These are phyloP conservation scores for Pyricularia sp. DNA, from an alignment of 2,329 filamentous ascomycete genomes.

Conservation along the genomic window DNA sequence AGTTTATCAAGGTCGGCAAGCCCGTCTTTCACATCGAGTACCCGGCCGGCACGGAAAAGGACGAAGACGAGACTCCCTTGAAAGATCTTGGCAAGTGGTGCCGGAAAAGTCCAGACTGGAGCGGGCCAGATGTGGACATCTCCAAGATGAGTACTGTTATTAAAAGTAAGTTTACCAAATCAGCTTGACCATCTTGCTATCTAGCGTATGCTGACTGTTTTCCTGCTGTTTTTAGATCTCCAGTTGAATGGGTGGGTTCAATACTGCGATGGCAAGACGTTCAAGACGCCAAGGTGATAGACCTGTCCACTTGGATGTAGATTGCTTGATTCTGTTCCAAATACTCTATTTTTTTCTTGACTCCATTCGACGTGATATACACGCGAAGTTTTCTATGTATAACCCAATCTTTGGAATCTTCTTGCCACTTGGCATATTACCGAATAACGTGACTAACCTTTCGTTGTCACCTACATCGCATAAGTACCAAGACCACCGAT, in stretches of 20 bases:
- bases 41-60: conserved; percentile 31
- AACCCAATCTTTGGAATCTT: too few species aligned
- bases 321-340: not conserved
- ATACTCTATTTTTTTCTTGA: not conserved
- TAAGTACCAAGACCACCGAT: too few species aligned
- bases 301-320: not conserved
- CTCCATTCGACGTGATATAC: not conserved
- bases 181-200: not conserved
- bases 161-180: not conserved
- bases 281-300: not conserved
- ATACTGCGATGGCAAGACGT: conserved; percentile 30
- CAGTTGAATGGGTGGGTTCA: conserved; percentile 53
- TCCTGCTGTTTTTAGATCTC: conserved; percentile 24
- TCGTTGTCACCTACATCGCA: too few species aligned
- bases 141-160: conserved; percentile 5
- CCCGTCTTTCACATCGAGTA: conserved; percentile 71
- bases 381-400: too few species aligned
- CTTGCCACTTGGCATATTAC: too few species aligned
- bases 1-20: conserved; percentile 51
- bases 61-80: conserved; percentile 16
- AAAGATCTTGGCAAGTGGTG: not conserved
- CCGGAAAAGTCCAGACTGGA: not conserved
- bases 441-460: too few species aligned
- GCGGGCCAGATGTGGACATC: not conserved
- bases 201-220: not conserved